Conservation (phyloP, 108 stramenopile genomes). For the Seminavis robusta region DNA sequence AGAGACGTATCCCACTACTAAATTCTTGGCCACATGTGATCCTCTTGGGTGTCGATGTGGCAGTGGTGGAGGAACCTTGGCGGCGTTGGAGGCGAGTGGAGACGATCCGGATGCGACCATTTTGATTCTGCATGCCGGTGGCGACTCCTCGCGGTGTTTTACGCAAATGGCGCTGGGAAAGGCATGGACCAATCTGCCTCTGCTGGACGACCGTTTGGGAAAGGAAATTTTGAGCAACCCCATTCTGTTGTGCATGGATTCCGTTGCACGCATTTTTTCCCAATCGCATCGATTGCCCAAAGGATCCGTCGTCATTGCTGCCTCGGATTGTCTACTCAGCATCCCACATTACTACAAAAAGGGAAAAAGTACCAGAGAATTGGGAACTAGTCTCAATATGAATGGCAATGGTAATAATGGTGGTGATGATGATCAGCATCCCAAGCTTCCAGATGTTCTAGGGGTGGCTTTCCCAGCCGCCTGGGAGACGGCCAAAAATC, state of each 20-base stretch:
- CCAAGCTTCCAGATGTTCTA: conserved; percentile 31
- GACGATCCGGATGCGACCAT: conserved; percentile 6
- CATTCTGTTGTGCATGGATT: conserved; percentile 40
- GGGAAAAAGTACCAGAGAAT: background rate
- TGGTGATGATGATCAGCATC: conserved; percentile 3
- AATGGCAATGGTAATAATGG: background rate
- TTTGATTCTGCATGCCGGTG: conserved; percentile 74
- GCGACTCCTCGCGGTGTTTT: conserved; percentile 76
- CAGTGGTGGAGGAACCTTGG: conserved; percentile 75
- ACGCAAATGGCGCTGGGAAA: conserved; percentile 79
- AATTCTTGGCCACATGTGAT: conserved; percentile 62
- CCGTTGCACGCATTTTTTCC: conserved; percentile 33
- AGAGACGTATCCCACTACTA: conserved; percentile 3
- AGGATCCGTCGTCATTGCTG: conserved; percentile 63
- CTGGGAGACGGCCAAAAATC: conserved; percentile 63
- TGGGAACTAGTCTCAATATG: background rate
- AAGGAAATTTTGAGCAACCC: conserved; percentile 37
- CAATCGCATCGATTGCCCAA: conserved; percentile 28
- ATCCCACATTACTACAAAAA: too few species aligned
- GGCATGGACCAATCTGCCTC: conserved; percentile 73
- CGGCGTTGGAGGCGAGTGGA: conserved; percentile 42
- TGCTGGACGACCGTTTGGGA: conserved; percentile 2
- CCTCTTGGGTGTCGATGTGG: conserved; percentile 64
- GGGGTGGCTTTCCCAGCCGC: conserved; percentile 79
- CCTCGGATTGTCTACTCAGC: conserved; percentile 57